Base-by-base conservation (phyloP, 2,329 filamentous ascomycete genomes). In the Diplodia intermedia region DNA sequence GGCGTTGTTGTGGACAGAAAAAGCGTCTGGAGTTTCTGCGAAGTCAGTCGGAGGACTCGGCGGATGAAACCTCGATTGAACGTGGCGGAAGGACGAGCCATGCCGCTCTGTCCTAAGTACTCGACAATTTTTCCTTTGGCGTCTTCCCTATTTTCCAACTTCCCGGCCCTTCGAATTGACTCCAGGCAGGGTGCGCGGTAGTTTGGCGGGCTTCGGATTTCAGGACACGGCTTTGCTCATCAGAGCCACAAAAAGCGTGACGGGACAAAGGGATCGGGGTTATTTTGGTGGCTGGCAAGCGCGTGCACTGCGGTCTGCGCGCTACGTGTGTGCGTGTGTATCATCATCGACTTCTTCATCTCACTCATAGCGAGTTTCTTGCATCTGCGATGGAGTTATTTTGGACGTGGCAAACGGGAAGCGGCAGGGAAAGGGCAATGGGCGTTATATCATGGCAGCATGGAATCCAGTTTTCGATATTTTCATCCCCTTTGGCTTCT, bases 1-100 rank as follows among this genome's bases (percentile, higher is more conserved):
- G 60, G 60, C 60, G 60, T 63, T 62, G 57, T 29, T 38, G 60
- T 63, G 60, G 60, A 38, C 47, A 36, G 50, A 52, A 63, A 63
- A 63, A 63, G 60, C 60, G 60, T 63, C 60, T 63, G 60, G 60
- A 63, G 60, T 63, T 63, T 18, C 29, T 52, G 60, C 60, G 60
- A 29, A 38, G 60, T 38, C 60, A 52, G 49, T 38, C 36, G 29
- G 60, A 26, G 47, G 57, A 18, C 60, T 52, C 43, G 15, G 31
- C 26, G 47, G 60, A 38, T n/a, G 47, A 52, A n/a, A 6, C 54
- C 54, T 53, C 56, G 18, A 29, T n/a, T 63, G 60, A 9, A 62
- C 57, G 31, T 4, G 40, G 60, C 4, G 60, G n/a, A 12, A 63
- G 43, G 43, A 47, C 43, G 43, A 40, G 47, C n/a, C 5, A 49